Base-by-base conservation (phyloP, 2,329 filamentous ascomycete species). In the Fusarium tupiense region DNA sequence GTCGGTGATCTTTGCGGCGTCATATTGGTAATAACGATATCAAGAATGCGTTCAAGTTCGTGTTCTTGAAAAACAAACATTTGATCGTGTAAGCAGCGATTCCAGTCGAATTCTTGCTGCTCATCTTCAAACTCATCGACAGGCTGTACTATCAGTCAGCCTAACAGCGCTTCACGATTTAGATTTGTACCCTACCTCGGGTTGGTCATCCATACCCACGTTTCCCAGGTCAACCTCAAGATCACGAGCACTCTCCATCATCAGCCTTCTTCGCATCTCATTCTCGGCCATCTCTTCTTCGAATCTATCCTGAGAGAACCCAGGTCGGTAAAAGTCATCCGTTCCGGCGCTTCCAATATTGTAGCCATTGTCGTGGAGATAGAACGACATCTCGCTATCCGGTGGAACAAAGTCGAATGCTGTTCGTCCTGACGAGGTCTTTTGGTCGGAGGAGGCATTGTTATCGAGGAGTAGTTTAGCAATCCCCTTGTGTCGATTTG, bases 61-160 rank as follows among this genome's bases (percentile, higher is more conserved):
- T 91, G 92, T 76, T 98, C 96, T 82, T 99, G 96, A 81, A 99
- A 99, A 43, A 99, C 96, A 81, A 99, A 99, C 96, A 99, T 99
- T 82, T 99, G 96, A 81, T 99, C 96, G 81, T 98, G 94, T 56
- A 98, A 87, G 82, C 96, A 99, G 77, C 93, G 89, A 73, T 93
- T 93, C 96, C 96, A 99, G 69, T 98, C 93, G 79, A 99, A 99
- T 73, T 98, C 96, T 79, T 97, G 95, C 64, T 92, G 91, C 66
- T 98, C 95, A 78, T 97, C 94, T 76, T 94, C 93, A 26, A 95
- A 89, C 61, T 98, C 95, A 68, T 96, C 94, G 22, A 89, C 87
- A 24, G 90, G 87, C 90, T 92, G 66, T n/a, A 33, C 44, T 24
- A 40, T 68, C 33, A 60, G 47, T 71, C 20, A 64, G 61, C 29